Percentiles rank a stretch among this genome's conserved stretches.
phyloP scores from a whole-genome alignment of 2,329 filamentous ascomycete species.

The Epichloe gansuensis region DNA sequence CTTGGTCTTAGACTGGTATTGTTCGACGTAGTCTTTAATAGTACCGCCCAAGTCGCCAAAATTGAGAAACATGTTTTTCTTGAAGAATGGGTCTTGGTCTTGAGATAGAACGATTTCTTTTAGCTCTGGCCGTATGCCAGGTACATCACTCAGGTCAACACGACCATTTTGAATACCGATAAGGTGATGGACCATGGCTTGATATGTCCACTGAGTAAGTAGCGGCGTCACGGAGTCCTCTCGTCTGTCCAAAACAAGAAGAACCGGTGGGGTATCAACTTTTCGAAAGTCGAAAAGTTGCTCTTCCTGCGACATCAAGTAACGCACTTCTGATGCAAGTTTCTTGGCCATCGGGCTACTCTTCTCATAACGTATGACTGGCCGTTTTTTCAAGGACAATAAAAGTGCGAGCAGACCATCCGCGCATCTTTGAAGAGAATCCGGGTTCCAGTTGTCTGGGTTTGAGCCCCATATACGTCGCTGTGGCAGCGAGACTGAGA shows the following conservation, averaged over 20 bases:
- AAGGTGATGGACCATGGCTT: constrained; percentile 98
- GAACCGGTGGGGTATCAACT: constrained; percentile 85
- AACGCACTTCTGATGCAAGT: constrained; percentile 81
- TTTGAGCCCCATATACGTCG: constrained; percentile 69
- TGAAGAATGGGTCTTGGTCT: constrained; percentile 98
- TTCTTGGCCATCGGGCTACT: constrained; percentile 87
- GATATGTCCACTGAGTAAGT: constrained; percentile 96
- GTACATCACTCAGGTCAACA: constrained; percentile 74
- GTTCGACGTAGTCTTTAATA: constrained; percentile 96
- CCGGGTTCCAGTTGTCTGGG: constrained; percentile 82
- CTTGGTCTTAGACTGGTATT: constrained; percentile 96
- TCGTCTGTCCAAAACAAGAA: constrained; percentile 79
- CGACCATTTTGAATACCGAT: constrained; percentile 91
- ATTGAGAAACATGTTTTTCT: constrained; percentile 97
- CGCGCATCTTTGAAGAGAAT: constrained; percentile 73
- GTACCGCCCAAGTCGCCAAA: constrained; percentile 92
- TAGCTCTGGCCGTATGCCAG: constrained; percentile 73
- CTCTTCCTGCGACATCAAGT: constrained; percentile 89
- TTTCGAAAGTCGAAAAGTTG: constrained; percentile 94
- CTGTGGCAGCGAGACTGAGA: constrained; percentile 60
- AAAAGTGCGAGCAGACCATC: constrained; percentile 79
- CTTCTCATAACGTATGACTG: constrained; percentile 84
- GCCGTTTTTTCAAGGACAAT: constrained; percentile 89
- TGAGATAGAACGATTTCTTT: constrained; percentile 92
- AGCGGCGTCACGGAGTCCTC: constrained; percentile 92